phyloP scores from a whole-genome alignment of 2,329 filamentous ascomycete genomes.

The Pestalotiopsis sp. region DNA sequence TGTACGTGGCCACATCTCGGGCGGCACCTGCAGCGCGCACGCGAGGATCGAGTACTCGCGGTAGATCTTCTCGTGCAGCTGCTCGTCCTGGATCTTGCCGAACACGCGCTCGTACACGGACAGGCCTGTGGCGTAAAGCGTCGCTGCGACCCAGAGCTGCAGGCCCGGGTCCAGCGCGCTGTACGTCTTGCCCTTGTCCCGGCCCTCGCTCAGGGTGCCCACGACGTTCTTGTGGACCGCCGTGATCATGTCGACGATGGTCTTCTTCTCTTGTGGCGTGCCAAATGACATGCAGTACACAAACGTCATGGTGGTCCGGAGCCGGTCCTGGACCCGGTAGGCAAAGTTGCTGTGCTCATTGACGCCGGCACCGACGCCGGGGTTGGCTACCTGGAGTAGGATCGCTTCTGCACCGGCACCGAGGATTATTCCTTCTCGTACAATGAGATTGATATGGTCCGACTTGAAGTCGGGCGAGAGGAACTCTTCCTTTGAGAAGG shows the following conservation, averaged over 20 bases:
- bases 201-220: conserved; percentile 25
- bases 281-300: conserved; percentile 42
- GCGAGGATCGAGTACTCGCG: conserved; percentile 30
- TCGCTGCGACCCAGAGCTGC: conserved; percentile 43
- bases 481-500: conserved; percentile 21
- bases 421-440: conserved; percentile 37
- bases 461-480: conserved; percentile 27
- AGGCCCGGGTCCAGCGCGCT: conserved; percentile 38
- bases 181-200: conserved; percentile 27
- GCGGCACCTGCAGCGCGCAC: conserved; percentile 32
- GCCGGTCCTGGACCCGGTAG: conserved; percentile 36
- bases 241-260: conserved; percentile 40
- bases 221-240: conserved; percentile 34
- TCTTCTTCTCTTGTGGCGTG: conserved; percentile 32
- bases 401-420: conserved; percentile 40
- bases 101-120: conserved; percentile 39
- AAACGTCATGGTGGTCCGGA: conserved; percentile 41
- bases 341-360: conserved; percentile 41
- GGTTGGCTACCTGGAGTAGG: conserved; percentile 43
- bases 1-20: conserved; percentile 31
- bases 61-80: conserved; percentile 29
- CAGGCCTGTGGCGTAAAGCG: conserved; percentile 38
- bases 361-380: conserved; percentile 39
- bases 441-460: conserved; percentile 33
- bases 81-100: conserved; percentile 29